A percentile compares a stretch with the other conserved stretches of the same genome.
phyloP scores from a whole-genome alignment of 371 early-diverging fungal species.

The Phascolomyces articulosus region DNA sequence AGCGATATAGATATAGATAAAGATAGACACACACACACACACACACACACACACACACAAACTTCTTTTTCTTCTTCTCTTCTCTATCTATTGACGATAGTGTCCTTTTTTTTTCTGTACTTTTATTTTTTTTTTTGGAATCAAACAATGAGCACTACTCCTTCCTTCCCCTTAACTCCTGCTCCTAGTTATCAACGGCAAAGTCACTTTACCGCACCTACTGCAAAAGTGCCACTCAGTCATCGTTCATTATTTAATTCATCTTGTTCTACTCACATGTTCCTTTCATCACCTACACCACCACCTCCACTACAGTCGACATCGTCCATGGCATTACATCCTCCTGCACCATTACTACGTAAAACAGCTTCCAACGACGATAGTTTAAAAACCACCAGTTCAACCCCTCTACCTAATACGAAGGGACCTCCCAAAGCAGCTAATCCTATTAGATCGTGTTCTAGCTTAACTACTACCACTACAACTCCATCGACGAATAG shows the following conservation, averaged over 20 bases:
- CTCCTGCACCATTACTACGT: neutral
- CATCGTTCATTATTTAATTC: neutral
- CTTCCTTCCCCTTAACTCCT: constrained; percentile 11
- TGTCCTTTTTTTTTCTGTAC: neutral
- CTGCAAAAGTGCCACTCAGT: neutral
- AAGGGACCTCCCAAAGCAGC: neutral
- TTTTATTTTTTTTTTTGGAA: neutral
- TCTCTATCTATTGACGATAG: too few relatives aligned
- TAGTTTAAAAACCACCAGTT: neutral
- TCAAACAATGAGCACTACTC: neutral
- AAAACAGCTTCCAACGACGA: neutral
- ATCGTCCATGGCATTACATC: too few relatives aligned
- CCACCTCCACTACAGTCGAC: neutral
- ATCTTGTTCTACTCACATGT: constrained; percentile 4
- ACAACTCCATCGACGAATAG: neutral
- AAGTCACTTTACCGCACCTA: neutral
- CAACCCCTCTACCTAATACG: neutral
- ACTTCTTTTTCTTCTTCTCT: too few relatives aligned
- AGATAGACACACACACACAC: too few relatives aligned
- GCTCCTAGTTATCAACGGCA: constrained; percentile 16
- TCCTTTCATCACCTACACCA: neutral
- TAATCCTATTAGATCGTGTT: neutral
- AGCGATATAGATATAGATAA: too few relatives aligned
- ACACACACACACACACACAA: too few relatives aligned
- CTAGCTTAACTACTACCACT: constrained; percentile 10